Conservation (phyloP, 352 stramenopile species). For the Aphanomyces cochlioides region DNA sequence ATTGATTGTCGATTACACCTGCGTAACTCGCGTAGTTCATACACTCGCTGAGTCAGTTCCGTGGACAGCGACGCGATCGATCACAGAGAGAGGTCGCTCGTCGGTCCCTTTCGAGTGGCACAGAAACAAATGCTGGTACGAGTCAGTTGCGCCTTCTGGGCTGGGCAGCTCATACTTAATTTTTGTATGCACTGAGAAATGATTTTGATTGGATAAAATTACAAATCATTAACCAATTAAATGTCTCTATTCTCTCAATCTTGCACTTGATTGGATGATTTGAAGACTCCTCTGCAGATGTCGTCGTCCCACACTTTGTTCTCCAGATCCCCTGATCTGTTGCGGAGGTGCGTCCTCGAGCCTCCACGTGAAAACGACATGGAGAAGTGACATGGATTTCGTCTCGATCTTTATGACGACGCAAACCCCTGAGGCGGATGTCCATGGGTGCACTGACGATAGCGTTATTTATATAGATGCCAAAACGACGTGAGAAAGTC, state of each 20-base stretch:
- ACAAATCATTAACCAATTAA: background rate
- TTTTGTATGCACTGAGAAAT: background rate
- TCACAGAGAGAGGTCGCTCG: background rate
- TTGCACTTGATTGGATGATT: too few species aligned
- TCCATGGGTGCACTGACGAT: too few species aligned
- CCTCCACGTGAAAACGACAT: too few species aligned
- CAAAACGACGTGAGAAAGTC: too few species aligned
- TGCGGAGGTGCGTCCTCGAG: too few species aligned
- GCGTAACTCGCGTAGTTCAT: constrained; percentile 29
- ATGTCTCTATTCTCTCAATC: too few species aligned
- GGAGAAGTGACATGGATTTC: too few species aligned
- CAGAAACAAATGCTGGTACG: constrained; percentile 4
- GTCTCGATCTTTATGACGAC: too few species aligned
- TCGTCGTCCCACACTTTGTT: constrained; percentile 2
- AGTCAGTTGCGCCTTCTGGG: background rate
- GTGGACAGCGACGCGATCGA: too few species aligned
- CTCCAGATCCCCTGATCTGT: background rate
- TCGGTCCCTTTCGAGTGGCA: background rate
- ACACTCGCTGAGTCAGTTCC: background rate
- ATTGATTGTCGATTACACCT: constrained; percentile 22
- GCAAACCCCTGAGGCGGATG: too few species aligned
- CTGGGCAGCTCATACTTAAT: background rate
- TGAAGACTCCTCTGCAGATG: background rate
- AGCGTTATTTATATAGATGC: too few species aligned
- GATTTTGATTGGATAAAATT: background rate